phyloP scores from a whole-genome alignment of 2,329 filamentous ascomycete genomes.

The Neofusicoccum cordaticola region DNA sequence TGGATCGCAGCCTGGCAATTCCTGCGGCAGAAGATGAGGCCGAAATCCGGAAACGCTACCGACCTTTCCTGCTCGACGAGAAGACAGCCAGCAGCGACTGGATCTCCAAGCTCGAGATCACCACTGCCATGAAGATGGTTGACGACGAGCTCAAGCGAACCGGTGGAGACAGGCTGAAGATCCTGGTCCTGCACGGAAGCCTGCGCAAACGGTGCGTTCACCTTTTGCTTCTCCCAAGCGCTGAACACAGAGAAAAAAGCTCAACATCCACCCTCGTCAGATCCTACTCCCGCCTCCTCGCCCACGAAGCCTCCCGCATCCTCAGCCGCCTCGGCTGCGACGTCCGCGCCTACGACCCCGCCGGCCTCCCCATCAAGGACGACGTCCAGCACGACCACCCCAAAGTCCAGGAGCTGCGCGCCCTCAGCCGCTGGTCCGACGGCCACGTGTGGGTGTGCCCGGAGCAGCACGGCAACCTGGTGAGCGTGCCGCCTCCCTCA shows the following conservation, averaged over 20 bases:
- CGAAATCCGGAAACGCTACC: constrained; percentile 48
- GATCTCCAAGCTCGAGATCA: constrained; percentile 56
- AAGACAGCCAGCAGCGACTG: constrained; percentile 48
- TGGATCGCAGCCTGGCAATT: constrained; percentile 42
- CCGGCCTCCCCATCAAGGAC: constrained; percentile 61
- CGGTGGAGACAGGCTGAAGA: neutral
- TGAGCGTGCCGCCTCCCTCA: constrained; percentile 22
- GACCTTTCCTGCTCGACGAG: constrained; percentile 54
- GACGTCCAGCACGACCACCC: constrained; percentile 56
- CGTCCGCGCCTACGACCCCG: constrained; percentile 59
- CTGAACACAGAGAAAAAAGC: too few relatives aligned
- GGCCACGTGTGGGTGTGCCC: constrained; percentile 65
- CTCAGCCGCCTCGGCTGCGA: constrained; percentile 65
- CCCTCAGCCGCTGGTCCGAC: constrained; percentile 62
- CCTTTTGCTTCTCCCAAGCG: too few relatives aligned
- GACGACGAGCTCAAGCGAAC: constrained; percentile 44
- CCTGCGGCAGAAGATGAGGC: constrained; percentile 47
- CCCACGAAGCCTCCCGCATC: constrained; percentile 59
- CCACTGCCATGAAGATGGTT: constrained; percentile 51
- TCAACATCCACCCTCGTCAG: constrained; percentile 27
- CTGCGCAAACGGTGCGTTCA: too few relatives aligned
- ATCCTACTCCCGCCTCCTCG: constrained; percentile 61
- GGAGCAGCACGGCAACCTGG: constrained; percentile 65
- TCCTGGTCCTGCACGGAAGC: too few relatives aligned
- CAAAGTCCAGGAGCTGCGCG: constrained; percentile 62